phyloP scores from a whole-genome alignment of 257 asterid species.

The Penstemon barbatus region DNA sequence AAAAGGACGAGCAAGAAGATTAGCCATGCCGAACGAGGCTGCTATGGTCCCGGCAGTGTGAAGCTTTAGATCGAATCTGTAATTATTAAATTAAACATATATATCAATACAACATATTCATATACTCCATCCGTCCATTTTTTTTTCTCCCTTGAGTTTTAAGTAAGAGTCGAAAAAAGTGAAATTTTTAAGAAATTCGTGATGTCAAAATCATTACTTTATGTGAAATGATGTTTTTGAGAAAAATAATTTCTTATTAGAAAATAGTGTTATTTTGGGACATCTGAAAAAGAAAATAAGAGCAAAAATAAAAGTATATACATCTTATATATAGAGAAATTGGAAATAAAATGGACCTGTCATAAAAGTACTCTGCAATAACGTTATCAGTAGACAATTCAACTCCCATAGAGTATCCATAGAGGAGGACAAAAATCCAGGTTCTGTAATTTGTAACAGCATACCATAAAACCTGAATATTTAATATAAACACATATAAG shows the following conservation, averaged over 20 bases:
- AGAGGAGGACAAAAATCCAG: neutral
- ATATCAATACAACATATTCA: too few relatives aligned
- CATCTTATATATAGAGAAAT: neutral
- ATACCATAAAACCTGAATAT: neutral
- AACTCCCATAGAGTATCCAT: neutral
- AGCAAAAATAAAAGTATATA: too few relatives aligned
- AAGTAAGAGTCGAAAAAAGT: too few relatives aligned
- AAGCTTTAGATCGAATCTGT: neutral
- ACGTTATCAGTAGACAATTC: neutral
- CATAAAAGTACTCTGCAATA: neutral
- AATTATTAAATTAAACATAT: too few relatives aligned
- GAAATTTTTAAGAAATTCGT: too few relatives aligned
- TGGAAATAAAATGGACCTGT: neutral
- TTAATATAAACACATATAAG: neutral
- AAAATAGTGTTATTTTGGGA: too few relatives aligned
- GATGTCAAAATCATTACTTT: too few relatives aligned
- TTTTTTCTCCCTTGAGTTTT: too few relatives aligned
- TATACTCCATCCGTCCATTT: too few relatives aligned
- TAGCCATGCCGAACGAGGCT: neutral
- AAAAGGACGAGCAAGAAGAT: neutral
- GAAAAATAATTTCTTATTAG: too few relatives aligned
- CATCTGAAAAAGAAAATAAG: too few relatives aligned
- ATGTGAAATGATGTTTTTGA: too few relatives aligned
- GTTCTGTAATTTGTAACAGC: slow-evolving; percentile 1
- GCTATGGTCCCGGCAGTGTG: slow-evolving; percentile 1